Base-by-base conservation (phyloP, 495 filamentous ascomycete genomes). In the Aspergillus sclerotioniger region DNA sequence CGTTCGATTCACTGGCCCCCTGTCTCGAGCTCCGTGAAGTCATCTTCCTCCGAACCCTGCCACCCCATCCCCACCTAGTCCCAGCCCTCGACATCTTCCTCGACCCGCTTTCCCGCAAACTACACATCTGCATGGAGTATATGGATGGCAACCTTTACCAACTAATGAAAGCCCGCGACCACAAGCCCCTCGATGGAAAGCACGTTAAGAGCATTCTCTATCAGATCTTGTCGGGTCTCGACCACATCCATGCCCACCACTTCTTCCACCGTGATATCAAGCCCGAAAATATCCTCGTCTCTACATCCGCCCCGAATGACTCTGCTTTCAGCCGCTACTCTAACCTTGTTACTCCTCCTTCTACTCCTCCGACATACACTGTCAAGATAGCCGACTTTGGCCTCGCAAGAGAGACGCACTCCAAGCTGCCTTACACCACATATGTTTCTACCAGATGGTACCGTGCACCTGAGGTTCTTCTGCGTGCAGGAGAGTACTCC, bases 241-340 rank as follows among this genome's bases (percentile, higher is more conserved):
- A 98, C 63, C 95, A 99, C 66, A 96, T 99, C 57, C 95, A 99
- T 71, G 89, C 91, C 35, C 90, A 98, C 73, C 84, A 89, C 65
- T 99, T 99, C 79, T 99, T 99, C 75, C 95, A 99, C 72, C 91
- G 95, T 59, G 95, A 99, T 66, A 97, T 99, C 75, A 99, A 99
- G 67, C 95, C 95, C 8, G 95, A 99, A 72, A 99, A 98, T 67
- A 99, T 98, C 56, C 84, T 99, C 16, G 95, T 99, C 0, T 96
- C 95, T 1, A 96, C 91, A 46, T 96, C 94, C 25, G 83, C 90
- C 28, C 82, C 86, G 25, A 87, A 88, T 54, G 95, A 98, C 64
- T 86, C 86, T 28, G 87, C 86, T 61, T 97, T 98, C 73, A 86
- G 89, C 59, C 82, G 94, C 61, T 98, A 98, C 69, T 98, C 95